phyloP scores from a whole-genome alignment of 441 rosid genomes.

The Brassica balearica region DNA sequence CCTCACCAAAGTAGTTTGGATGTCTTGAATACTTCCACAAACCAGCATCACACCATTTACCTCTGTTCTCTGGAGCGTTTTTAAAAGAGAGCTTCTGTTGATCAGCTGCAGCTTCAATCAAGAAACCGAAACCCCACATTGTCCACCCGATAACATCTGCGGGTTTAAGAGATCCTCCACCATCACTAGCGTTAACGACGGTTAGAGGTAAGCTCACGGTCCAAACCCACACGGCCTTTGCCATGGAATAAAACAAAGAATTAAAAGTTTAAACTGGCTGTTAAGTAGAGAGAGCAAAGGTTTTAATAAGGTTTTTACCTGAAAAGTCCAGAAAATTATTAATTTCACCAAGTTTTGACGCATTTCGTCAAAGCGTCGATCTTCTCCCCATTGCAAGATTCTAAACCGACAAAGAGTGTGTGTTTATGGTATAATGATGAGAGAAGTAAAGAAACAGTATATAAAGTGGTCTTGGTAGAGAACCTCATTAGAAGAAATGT shows the following conservation, averaged over 20 bases:
- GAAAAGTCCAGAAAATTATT: constrained; percentile 80
- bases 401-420: constrained; percentile 44
- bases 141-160: constrained; percentile 78
- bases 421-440: neutral
- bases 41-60: constrained; percentile 82
- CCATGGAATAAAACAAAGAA: neutral
- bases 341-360: constrained; percentile 66
- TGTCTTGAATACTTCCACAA: constrained; percentile 82
- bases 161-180: constrained; percentile 58
- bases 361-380: constrained; percentile 79
- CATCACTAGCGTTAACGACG: constrained; percentile 72
- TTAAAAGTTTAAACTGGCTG: neutral
- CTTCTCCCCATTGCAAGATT: constrained; percentile 89
- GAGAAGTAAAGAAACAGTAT: neutral
- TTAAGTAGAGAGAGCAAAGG: neutral
- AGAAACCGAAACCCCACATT: constrained; percentile 67
- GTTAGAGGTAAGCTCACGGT: constrained; percentile 86
- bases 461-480: constrained; percentile 13
- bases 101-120: constrained; percentile 76
- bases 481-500: constrained; percentile 79
- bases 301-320: constrained; percentile 48
- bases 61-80: constrained; percentile 74
- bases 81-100: constrained; percentile 80
- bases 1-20: constrained; percentile 95
- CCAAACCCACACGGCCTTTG: constrained; percentile 94